Base-by-base conservation (phyloP, 2,329 filamentous ascomycete species). In the Knufia petricola region DNA sequence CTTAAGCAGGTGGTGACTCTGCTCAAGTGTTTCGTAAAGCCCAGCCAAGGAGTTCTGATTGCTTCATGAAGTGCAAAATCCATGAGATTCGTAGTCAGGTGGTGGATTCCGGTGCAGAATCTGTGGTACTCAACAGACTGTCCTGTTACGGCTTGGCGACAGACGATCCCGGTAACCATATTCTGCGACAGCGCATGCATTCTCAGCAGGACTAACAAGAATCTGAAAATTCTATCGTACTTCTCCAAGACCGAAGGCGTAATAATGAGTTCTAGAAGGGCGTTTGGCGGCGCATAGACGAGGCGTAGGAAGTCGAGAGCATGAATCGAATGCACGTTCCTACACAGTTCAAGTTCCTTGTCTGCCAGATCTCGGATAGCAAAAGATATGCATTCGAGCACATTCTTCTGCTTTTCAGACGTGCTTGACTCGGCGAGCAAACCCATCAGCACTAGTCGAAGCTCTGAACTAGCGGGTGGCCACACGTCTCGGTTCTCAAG, bases 271-370 rank as follows among this genome's bases (percentile, higher is more conserved):
- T 81, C 74, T 0, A 96, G 70, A 1, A 86, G 79, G 10, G 52
- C 46, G 0, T 76, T 65, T 0, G 88, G 84, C 0, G 88, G 75
- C 34, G 83, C 85, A 66, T 95, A 96, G 39, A 88, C 84, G 6
- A 98, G 70, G 1, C 87, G 80, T 13, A 98, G 72, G 60, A 98
- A 96, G 65, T 96, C 92, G n/a, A 96, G 73, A 0, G 92, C 92
- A 61, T 90, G 82, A 15, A 96, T 75, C 0, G 83, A 84, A 61
- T 86, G 77, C 0, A 87, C 82, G 58, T 96, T 79, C 73, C 94
- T 82, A 64, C 88, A 90, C 53, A 77, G 81, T 46, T 87, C 79
- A 41, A 95, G 85, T 57, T 95, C 88, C 40, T 83, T 81, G 6
- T 80, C 73, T 0, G 81, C 76, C 53, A 96, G 74, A 57, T 90